phyloP scores from a whole-genome alignment of 352 stramenopile species.

The Phytophthora constricta region DNA sequence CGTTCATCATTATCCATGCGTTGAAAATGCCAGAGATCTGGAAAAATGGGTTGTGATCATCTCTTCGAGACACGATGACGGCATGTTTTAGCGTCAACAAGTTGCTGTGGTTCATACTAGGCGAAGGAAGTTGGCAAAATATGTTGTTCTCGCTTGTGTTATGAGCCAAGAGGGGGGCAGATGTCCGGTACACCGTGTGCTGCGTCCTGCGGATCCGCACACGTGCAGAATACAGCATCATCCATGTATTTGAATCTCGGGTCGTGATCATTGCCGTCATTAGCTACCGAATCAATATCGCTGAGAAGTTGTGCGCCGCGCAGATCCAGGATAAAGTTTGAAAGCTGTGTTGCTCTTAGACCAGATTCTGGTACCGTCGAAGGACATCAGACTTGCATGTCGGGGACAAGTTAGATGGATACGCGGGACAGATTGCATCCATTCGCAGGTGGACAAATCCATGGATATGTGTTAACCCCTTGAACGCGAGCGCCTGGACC shows the following conservation, averaged over 20 bases:
- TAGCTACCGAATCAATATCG: constrained; percentile 26
- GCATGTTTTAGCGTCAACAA: constrained; percentile 18
- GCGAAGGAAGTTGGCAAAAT: too few species aligned
- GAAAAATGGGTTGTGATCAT: constrained; percentile 62
- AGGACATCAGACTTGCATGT: too few species aligned
- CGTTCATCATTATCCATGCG: constrained; percentile 42
- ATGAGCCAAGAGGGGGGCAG: too few species aligned
- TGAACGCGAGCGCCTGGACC: too few species aligned
- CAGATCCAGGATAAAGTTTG: constrained; percentile 34
- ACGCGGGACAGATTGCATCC: too few species aligned
- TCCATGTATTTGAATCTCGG: constrained; percentile 36
- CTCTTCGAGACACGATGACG: constrained; percentile 41
- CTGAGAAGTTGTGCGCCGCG: constrained; percentile 21
- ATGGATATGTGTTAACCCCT: too few species aligned
- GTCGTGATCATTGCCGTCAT: constrained; percentile 31
- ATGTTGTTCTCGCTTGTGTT: too few species aligned
- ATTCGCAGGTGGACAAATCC: too few species aligned
- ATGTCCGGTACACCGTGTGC: constrained; percentile 21
- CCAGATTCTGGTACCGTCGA: constrained; percentile 6
- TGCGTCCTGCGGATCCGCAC: constrained; percentile 22
- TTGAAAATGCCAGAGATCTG: constrained; percentile 48
- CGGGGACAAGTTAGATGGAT: too few species aligned
- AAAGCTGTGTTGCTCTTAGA: constrained; percentile 27
- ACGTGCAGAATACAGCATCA: constrained; percentile 31
- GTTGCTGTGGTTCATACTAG: too few species aligned